Base-by-base conservation (phyloP, 768 basidiomycete species). In the Lentinus tigrinus region DNA sequence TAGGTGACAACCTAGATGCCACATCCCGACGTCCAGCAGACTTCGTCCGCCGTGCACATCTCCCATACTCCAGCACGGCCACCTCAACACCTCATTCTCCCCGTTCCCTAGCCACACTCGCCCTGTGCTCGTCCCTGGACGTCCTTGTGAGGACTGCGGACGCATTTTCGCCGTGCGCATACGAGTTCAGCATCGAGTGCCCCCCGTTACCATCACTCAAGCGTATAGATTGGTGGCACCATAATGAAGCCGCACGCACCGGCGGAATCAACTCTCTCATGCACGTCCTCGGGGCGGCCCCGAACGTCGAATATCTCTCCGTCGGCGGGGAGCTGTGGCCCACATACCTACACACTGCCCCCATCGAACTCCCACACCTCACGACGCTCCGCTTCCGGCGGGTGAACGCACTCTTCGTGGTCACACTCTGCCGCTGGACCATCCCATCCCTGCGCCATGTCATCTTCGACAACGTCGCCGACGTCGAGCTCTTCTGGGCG, bases 161-260 rank as follows among this genome's bases (percentile, higher is more conserved):
- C 68, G 80, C 83, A 21, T 81, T 79, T 63, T 79, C 82, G 52
- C 76, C 79, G 4, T 81, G 82, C 21, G 59, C 49, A 1, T 88
- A 81, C 70, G 81, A 85, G 26, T 83, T 80, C 65, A 81, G 82
- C 55, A 76, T 78, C 10, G 75, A 75, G 14, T 74, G 70, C 53
- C 69, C 83, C 3, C 66, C 77, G 3, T 61, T 87, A 14, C 72
- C 75, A 21, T 80, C 80, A 21, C 74, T 89, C 39, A 80, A 78
- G 43, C 81, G 85, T 26, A 76, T 89, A 28, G 86, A 88, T 48
- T 89, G 86, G 85, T 88, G 85, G 84, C 79, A 87, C 64, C 69
- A 81, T 62, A 73, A 69, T 58, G 67, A 71, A 37, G 86, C 87
- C 21, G 80, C 83, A 38, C 77, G 82, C 44, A 77, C 83, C 17